Evolutionary conservation across 495 filamentous ascomycete genomes (phyloP).

Genomic region (Sabuloglossum arenarium): DNA sequence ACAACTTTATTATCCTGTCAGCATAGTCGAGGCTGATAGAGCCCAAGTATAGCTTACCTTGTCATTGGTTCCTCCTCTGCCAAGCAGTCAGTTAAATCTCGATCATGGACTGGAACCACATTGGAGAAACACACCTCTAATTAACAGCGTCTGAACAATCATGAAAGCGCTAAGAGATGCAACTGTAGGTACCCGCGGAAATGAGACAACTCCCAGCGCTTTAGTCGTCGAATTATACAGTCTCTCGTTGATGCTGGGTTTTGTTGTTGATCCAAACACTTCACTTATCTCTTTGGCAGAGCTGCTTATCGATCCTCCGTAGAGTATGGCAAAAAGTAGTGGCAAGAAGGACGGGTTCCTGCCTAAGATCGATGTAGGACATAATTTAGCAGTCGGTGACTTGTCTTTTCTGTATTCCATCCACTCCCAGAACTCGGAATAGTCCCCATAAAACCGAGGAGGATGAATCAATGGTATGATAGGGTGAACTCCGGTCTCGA

Average conservation of each 20-base stretch:
- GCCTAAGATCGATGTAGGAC: not conserved
- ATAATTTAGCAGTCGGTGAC: too few species aligned
- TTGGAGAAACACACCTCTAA: not conserved
- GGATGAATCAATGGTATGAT: slow-evolving; percentile 2
- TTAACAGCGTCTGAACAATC: not conserved
- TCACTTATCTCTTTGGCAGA: not conserved
- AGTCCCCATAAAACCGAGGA: not conserved
- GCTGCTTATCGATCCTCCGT: not conserved
- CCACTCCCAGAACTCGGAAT: slow-evolving; percentile 1
- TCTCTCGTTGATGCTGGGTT: not conserved
- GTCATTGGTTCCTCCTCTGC: not conserved
- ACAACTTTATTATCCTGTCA: not conserved
- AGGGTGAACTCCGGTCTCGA: not conserved
- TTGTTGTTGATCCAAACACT: not conserved
- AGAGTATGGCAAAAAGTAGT: not conserved
- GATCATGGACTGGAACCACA: not conserved
- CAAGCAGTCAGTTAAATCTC: not conserved
- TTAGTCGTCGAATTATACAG: not conserved
- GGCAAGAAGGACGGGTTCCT: not conserved
- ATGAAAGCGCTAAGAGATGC: not conserved
- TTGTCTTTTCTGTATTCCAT: not conserved
- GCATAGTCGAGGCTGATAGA: not conserved
- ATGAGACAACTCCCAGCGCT: not conserved
- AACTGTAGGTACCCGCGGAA: not conserved
- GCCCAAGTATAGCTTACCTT: not conserved